Base-by-base conservation (phyloP, 1,139 yeast species). In the Pichia sp. region DNA sequence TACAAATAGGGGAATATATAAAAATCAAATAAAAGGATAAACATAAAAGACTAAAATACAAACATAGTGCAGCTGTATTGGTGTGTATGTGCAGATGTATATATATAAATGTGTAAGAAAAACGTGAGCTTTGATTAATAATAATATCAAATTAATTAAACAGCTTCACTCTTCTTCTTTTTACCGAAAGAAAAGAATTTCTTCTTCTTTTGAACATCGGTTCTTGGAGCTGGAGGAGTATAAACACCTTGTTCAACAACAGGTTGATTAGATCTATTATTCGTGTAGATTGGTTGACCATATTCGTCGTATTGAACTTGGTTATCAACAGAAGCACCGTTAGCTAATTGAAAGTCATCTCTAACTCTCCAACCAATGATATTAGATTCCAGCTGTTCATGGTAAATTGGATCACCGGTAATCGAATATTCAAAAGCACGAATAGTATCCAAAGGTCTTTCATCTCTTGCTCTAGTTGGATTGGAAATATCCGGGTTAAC, bases 391-490 rank as follows among this genome's bases (percentile, higher is more conserved):
- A 87, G 72, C 56, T 85, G 88, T 46, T 85, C 91, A 41, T 80
- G 74, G 66, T 83, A 81, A 22, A 74, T 63, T 42, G 72, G 68
- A 61, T 89, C 96, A 34, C 96, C 96, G 5, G 95, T 83, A 49
- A 91, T 86, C 26, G 96, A 80, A 59, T 82, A 91, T 66, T 91
- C 97, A 63, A 91, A 91, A 6, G 85, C 75, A 50, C 96, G 70
- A 55, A 91, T 88, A 2, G 98, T 91, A 63, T 93, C 98, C 57
- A 91, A 66, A 4, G 98, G 98, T 53, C 98, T 77, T 66, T 91
- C 98, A 62, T 88, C 88, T 60, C 97, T 75, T 15, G 84, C 65
- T 56, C 98, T 75, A 13, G 96, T 81, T 18, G 98, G 98, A 60
- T 91, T 91, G 22, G 95, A 85, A 54, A 81, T 71, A 61, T 91